phyloP scores from a whole-genome alignment of 164 flowering plant species.

The Vitis rotundifolia region DNA sequence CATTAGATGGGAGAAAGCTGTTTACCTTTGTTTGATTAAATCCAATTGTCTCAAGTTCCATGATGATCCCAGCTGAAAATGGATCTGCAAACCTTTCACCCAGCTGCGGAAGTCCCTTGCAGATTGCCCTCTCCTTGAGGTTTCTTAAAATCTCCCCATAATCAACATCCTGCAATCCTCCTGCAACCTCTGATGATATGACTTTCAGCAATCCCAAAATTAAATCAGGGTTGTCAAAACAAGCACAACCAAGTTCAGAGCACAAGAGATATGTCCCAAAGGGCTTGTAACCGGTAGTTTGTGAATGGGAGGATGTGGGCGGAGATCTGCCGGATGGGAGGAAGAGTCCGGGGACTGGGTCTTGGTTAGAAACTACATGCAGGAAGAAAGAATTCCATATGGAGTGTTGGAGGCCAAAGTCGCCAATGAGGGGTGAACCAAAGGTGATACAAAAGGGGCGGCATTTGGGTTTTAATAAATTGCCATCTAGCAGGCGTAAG shows the following conservation, averaged over 20 bases:
- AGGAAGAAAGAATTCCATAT: constrained; percentile 42
- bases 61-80: constrained; percentile 16
- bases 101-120: constrained; percentile 7
- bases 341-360: constrained; percentile 28
- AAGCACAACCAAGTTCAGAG: constrained; percentile 30
- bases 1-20: no score
- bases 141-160: neutral
- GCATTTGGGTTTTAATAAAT: constrained; percentile 9
- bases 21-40: constrained; percentile 15
- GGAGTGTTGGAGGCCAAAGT: constrained; percentile 25
- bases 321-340: neutral
- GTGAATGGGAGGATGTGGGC: neutral
- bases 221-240: no score
- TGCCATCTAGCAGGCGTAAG: constrained; percentile 36
- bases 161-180: no score
- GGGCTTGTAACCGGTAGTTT: constrained; percentile 27
- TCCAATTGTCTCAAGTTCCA: constrained; percentile 35
- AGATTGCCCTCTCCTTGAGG: constrained; percentile 6
- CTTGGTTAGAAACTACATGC: constrained; percentile 31
- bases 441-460: constrained; percentile 49
- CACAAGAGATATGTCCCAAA: constrained; percentile 49
- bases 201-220: no score
- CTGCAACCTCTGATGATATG: no score
- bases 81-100: constrained; percentile 1
- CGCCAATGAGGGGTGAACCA: constrained; percentile 48